A percentile compares a stretch with the other conserved stretches of the same genome.
These are phyloP conservation scores for Thermochaetoides thermophila DNA, from an alignment of 495 filamentous ascomycete species.

Conservation along the genomic window DNA sequence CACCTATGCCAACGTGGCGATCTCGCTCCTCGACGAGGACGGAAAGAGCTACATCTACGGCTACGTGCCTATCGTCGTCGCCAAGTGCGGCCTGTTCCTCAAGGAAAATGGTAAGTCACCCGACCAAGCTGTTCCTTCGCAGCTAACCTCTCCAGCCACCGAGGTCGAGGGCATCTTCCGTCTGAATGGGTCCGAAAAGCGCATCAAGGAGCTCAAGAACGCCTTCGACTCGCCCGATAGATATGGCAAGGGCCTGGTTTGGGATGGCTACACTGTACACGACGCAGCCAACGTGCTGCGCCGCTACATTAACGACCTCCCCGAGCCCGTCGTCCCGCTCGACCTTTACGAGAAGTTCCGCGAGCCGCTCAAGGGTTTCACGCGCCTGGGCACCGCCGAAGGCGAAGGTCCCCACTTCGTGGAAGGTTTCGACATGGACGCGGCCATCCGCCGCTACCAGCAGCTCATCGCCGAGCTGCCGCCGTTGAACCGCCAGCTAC, in stretches of 20 bases:
- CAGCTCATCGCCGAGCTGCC: conserved; percentile 83
- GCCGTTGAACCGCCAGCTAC: conserved; percentile 81
- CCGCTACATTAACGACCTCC: conserved; percentile 86
- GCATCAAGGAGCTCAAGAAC: conserved; percentile 88
- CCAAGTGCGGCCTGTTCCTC: conserved; percentile 93
- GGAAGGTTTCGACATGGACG: conserved; percentile 56
- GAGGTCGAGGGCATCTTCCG: conserved; percentile 96
- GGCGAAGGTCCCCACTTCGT: conserved; percentile 38
- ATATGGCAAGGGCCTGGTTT: conserved; percentile 93
- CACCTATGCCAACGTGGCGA: conserved; percentile 95
- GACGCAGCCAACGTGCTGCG: conserved; percentile 95
- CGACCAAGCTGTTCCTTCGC: too few species aligned
- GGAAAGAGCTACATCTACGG: conserved; percentile 96
- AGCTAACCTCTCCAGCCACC: too few species aligned
- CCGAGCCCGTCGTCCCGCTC: conserved; percentile 88
- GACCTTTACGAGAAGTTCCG: conserved; percentile 88
- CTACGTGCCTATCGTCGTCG: conserved; percentile 96
- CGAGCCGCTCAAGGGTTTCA: conserved; percentile 65
- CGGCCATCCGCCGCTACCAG: conserved; percentile 74
- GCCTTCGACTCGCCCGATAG: conserved; percentile 90
- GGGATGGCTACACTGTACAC: conserved; percentile 96
- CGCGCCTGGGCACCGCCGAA: conserved; percentile 54
- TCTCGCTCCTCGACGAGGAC: conserved; percentile 80
- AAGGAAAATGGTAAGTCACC: conserved; percentile 82
- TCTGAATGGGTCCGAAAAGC: conserved; percentile 87